Evolutionary conservation across 768 basidiomycete species (phyloP), one percentile per base, ranked within the genome.

Genomic region (Psilocybe sp.): DNA sequence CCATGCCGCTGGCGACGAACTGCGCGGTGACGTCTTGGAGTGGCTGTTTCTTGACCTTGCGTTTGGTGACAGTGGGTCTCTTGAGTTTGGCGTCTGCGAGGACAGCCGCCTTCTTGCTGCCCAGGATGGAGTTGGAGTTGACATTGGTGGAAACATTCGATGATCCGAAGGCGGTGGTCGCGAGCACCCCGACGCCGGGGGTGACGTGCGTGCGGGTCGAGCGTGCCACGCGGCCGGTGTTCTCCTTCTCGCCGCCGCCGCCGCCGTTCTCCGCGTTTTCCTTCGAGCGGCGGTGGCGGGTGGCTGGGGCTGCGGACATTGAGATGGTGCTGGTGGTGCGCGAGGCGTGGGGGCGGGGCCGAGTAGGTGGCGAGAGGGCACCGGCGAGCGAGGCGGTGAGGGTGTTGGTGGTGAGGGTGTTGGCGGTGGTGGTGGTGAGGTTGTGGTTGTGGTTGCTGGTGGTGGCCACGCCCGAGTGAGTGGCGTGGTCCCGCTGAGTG

Each of bases 1-100:
- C 58, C 23, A 28, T 28, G 4, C 23, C 23, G 1, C 62, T 61
- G 18, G 66, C 64, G 4, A 66, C 32, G 40, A 64, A 65, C 34
- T 67, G 63, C 15, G 62, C 47, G 1, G 69, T 70, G 41, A 70
- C 69, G 55, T 70, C 69, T 51, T 70, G 67, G 41, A 70, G 51
- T 15, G 69, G 67, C 19, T 59, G 45, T 42, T 68, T 65, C 57
- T 67, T 69, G 33, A 54, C 53, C 56, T 64, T 66, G 23, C 55
- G 44, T 6, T 52, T 45, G 32, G 47, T 44, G 20, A 50, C 19
- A 15, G 56, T 55, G 3, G 49, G 57, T 32, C 64, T 64, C 44
- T 55, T 56, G 11, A 31, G 34, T 36, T 53, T 55, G 31, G 50
- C 37, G 10, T 50, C n/a, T n/a, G 16, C 35, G 34, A 44, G 46